Base-by-base conservation (phyloP, 2,329 filamentous ascomycete species). In the Purpureocillium lavendulum region DNA sequence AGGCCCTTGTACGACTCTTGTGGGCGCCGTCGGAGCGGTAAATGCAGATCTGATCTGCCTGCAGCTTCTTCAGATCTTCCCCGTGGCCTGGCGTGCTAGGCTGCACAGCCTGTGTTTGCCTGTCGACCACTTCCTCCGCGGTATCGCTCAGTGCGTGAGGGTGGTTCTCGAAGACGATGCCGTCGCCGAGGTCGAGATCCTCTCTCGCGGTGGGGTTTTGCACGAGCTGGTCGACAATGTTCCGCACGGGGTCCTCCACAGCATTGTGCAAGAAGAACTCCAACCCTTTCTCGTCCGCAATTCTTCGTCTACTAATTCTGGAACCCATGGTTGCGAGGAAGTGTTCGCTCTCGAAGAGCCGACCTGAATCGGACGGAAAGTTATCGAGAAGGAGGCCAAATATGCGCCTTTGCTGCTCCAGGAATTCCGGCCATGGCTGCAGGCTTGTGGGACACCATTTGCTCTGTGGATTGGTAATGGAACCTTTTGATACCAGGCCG, bases 161-260 rank as follows among this genome's bases (percentile, higher is more conserved):
- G 21, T 58, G 48, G 41, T 58, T 60, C 40, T 61, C 47, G 33
- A 62, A 61, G 13, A 55, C n/a, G 26, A 63, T 49, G 7, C 56
- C 51, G 30, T 53, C 37, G 11, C 49, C 51, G 2, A 63, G 21
- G 11, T 52, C 34, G 30, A 58, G 58, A 2, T 30, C 48, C 0
- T 28, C 30, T 6, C 35, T 44, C 1, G 55, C 35, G 26, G 38
- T 29, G n/a, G 51, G 38, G 14, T 51, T 46, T 8, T 45, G 13
- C 11, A 35, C 49, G 13, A 64, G 50, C 30, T 53, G 33, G 1
- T 60, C n/a, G 10, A 63, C 38, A 26, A 62, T 60, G 1, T 24
- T 24, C 11, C 41, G 41, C 4, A 64, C 53, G 3, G 54, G 58
- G 35, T 58, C 48, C 38, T 59, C 50, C 0, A 62, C 49, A 40